phyloP scores from a whole-genome alignment of 1,284 basidiomycete genomes.

The Hemileia vastatrix region DNA sequence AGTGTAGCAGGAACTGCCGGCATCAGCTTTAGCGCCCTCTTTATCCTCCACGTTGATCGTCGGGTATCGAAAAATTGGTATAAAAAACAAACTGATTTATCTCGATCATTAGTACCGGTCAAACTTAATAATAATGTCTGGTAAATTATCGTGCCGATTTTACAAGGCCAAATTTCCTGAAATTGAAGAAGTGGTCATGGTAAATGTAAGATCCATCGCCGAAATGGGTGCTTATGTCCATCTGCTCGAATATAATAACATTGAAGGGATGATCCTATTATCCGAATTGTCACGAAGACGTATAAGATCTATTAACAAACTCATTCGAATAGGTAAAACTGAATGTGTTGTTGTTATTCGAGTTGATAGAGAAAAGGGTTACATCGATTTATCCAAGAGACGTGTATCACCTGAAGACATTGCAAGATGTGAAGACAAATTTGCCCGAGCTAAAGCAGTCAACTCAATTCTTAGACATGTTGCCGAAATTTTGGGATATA shows the following conservation, averaged over 20 bases:
- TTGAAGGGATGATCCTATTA: conserved; percentile 97
- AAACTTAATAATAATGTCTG: too few relatives aligned
- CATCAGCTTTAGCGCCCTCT: too few relatives aligned
- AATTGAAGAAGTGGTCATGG: conserved; percentile 99
- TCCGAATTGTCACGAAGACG: conserved; percentile 92
- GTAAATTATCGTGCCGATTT: too few relatives aligned
- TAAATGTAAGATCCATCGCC: conserved; percentile 94
- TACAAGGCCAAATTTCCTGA: too few relatives aligned
- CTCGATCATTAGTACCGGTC: too few relatives aligned
- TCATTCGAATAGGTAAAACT: conserved; percentile 93
- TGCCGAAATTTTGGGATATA: conserved; percentile 67
- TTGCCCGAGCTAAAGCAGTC: conserved; percentile 92
- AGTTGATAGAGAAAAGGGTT: conserved; percentile 99
- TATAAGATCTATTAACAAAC: conserved; percentile 93
- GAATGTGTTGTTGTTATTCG: conserved; percentile 96
- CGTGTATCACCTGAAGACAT: conserved; percentile 97
- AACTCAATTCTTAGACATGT: conserved; percentile 89
- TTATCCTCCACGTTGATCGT: too few relatives aligned
- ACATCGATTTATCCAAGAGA: conserved; percentile 97
- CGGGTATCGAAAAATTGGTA: too few relatives aligned
- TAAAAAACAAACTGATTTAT: too few relatives aligned
- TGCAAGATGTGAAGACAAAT: conserved; percentile 93
- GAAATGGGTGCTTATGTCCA: conserved; percentile 99
- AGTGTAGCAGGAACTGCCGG: too few relatives aligned
- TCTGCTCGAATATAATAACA: conserved; percentile 96